A percentile compares a stretch with the other conserved stretches of the same genome.
Conservation (phyloP, 2,329 filamentous ascomycete genomes). For the Didymellaceae sp. region DNA sequence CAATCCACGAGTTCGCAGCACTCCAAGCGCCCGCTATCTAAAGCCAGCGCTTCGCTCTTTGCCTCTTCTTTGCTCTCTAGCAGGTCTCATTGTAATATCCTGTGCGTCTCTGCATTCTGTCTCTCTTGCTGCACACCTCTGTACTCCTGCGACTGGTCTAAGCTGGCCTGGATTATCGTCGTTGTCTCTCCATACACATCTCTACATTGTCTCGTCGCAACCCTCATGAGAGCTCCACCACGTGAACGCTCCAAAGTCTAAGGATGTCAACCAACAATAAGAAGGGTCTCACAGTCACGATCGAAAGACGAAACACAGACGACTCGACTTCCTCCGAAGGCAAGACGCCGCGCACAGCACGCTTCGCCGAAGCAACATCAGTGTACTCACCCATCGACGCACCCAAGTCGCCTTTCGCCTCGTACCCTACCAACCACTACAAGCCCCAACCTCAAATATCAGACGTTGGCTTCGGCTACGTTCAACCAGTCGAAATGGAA, state of each 20-base stretch:
- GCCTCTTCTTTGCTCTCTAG: constrained; percentile 46
- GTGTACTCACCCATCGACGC: constrained; percentile 77
- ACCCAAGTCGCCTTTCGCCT: constrained; percentile 53
- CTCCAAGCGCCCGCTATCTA: constrained; percentile 50
- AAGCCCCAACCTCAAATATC: constrained; percentile 73
- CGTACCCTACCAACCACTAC: constrained; percentile 62
- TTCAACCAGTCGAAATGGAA: constrained; percentile 65
- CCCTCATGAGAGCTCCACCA: constrained; percentile 42
- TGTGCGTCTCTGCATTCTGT: constrained; percentile 40
- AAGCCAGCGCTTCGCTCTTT: constrained; percentile 49
- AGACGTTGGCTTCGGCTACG: constrained; percentile 93
- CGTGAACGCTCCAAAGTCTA: constrained; percentile 42
- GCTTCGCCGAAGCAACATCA: constrained; percentile 81
- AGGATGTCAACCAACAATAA: constrained; percentile 57
- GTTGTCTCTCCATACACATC: constrained; percentile 39
- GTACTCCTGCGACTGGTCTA: constrained; percentile 43
- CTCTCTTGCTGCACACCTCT: constrained; percentile 30
- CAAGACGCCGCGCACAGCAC: constrained; percentile 74
- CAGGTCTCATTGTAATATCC: constrained; percentile 52
- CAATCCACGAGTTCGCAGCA: constrained; percentile 35
- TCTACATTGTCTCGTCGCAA: constrained; percentile 18
- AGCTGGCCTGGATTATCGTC: constrained; percentile 50
- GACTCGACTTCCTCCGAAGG: constrained; percentile 52
- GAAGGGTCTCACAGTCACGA: constrained; percentile 50
- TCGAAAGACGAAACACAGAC: constrained; percentile 51